A percentile compares a stretch with the other conserved stretches of the same genome.
These are phyloP conservation scores for Fragaria ananassa DNA, from an alignment of 306 rosid species.

Conservation along the genomic window DNA sequence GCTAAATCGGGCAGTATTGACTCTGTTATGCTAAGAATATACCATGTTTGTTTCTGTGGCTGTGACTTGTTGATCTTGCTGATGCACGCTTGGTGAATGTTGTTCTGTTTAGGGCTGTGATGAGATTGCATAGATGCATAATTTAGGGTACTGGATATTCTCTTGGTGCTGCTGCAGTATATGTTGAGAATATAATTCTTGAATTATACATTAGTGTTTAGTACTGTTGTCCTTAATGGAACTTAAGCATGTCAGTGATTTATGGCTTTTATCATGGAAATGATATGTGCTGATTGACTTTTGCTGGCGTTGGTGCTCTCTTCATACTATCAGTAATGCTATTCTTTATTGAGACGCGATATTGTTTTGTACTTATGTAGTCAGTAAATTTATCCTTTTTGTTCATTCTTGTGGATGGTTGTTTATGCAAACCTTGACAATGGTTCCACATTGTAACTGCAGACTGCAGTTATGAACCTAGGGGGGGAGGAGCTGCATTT, in stretches of 20 bases:
- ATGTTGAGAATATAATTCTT: neutral
- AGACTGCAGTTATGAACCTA: constrained; percentile 87
- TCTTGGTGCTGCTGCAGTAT: neutral
- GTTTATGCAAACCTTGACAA: constrained; percentile 18
- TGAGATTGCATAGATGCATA: neutral
- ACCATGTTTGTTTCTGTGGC: constrained; percentile 12
- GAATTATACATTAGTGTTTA: constrained; percentile 8
- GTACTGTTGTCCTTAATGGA: neutral
- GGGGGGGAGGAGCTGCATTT: constrained; percentile 85
- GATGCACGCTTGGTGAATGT: constrained; percentile 9
- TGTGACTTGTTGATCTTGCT: constrained; percentile 9
- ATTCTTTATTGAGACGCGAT: neutral
- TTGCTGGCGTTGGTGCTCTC: neutral
- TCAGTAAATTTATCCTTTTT: neutral
- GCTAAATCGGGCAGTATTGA: constrained; percentile 15
- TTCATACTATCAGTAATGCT: neutral
- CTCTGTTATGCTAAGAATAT: constrained; percentile 14
- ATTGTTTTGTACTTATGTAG: too few species aligned
- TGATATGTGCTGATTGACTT: neutral
- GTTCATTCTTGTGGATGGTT: constrained; percentile 3
- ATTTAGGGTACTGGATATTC: neutral
- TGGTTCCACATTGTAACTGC: constrained; percentile 27
- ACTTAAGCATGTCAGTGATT: neutral
- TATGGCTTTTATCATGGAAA: neutral
- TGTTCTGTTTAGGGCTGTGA: neutral